A percentile compares a stretch with the other conserved stretches of the same genome.
phyloP scores from a whole-genome alignment of 1,139 yeast species.

The Hansenula lynferdii region DNA sequence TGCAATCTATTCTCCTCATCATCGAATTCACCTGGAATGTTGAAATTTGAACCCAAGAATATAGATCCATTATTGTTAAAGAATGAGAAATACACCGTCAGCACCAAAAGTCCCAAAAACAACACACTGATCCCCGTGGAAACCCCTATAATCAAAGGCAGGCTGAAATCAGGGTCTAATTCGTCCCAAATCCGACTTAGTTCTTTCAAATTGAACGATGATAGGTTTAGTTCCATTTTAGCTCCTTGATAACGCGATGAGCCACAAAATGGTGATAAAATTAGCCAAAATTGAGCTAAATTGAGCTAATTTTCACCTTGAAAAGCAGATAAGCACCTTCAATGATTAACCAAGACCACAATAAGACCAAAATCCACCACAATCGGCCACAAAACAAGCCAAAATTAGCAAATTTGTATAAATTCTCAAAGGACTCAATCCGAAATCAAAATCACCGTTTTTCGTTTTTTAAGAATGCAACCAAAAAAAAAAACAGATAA shows the following conservation, averaged over 20 bases:
- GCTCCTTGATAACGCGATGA: neutral
- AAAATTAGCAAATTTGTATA: too few species aligned
- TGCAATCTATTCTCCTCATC: conserved; percentile 29
- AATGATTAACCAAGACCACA: too few species aligned
- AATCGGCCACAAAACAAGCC: too few species aligned
- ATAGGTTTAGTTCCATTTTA: neutral
- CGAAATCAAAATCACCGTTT: too few species aligned
- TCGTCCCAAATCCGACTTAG: conserved; percentile 2
- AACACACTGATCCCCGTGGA: conserved; percentile 35
- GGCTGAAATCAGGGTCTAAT: conserved; percentile 24
- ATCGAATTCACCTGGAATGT: conserved; percentile 32
- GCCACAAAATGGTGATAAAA: too few species aligned
- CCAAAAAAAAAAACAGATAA: too few species aligned
- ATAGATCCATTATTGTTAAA: conserved; percentile 24
- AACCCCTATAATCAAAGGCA: conserved; percentile 35
- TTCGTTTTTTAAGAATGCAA: too few species aligned
- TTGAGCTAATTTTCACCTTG: too few species aligned
- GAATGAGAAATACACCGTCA: conserved; percentile 35
- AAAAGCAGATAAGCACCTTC: too few species aligned
- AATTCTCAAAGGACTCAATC: too few species aligned
- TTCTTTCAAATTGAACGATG: neutral
- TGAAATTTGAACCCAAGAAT: conserved; percentile 29
- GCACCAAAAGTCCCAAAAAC: conserved; percentile 29
- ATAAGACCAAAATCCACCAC: too few species aligned
- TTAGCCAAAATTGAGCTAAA: too few species aligned